Percentiles rank a stretch among this genome's conserved stretches.
Conservation (phyloP, 352 stramenopile species). For the Phytophthora europaea region DNA sequence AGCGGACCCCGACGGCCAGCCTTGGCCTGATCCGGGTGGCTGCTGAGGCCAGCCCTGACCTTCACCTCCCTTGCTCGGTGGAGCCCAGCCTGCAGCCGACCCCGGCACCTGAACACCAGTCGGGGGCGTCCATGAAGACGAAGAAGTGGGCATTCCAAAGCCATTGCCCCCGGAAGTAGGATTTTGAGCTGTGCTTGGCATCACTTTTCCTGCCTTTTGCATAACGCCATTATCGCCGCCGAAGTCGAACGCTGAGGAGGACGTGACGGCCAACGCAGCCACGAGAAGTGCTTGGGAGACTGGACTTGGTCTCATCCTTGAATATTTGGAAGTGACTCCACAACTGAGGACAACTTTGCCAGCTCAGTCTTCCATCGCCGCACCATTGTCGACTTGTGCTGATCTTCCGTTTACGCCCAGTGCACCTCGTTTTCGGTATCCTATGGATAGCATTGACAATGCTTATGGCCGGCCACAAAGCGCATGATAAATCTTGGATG, state of each 20-base stretch:
- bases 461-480: not conserved
- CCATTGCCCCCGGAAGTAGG: constrained; percentile 11
- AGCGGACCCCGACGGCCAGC: not conserved
- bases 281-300: constrained; percentile 8
- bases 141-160: constrained; percentile 15
- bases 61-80: not conserved
- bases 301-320: constrained; percentile 17
- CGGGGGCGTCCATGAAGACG: not conserved
- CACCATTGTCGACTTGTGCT: not conserved
- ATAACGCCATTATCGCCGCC: constrained; percentile 6
- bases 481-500: constrained; percentile 10
- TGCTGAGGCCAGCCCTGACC: constrained; percentile 1
- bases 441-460: no score
- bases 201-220: constrained; percentile 26
- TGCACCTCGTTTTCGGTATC: not conserved
- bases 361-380: constrained; percentile 4
- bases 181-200: constrained; percentile 7
- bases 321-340: constrained; percentile 19
- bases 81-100: not conserved
- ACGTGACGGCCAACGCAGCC: constrained; percentile 18
- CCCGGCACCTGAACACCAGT: not conserved
- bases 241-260: constrained; percentile 29
- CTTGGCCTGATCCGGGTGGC: not conserved
- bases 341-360: not conserved
- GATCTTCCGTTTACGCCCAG: not conserved